Percentiles rank a stretch among this genome's conserved stretches.
These are phyloP conservation scores for Daldinia sp. DNA, from an alignment of 2,329 filamentous ascomycete genomes.

Conservation along the genomic window DNA sequence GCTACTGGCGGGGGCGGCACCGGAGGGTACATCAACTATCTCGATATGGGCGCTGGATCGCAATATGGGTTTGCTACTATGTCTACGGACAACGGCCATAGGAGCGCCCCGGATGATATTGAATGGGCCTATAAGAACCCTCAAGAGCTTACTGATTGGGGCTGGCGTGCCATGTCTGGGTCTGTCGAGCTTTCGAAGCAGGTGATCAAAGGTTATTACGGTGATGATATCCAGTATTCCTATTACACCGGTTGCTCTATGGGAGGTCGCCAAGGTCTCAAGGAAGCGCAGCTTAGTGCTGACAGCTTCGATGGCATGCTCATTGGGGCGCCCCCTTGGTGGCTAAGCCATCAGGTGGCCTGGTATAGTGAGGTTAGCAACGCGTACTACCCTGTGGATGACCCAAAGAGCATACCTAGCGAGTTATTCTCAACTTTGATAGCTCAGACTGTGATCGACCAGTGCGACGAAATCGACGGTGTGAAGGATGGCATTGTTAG, in stretches of 20 bases:
- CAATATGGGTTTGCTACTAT: slow-evolving; percentile 52
- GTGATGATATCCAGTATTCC: slow-evolving; percentile 53
- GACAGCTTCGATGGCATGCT: slow-evolving; percentile 64
- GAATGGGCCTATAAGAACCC: slow-evolving; percentile 50
- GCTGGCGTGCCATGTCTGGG: slow-evolving; percentile 41
- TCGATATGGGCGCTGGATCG: slow-evolving; percentile 43
- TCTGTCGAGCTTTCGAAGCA: slow-evolving; percentile 58
- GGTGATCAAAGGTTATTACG: slow-evolving; percentile 59
- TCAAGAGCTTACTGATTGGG: slow-evolving; percentile 45
- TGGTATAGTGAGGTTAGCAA: slow-evolving; percentile 48
- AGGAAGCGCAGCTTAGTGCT: slow-evolving; percentile 56
- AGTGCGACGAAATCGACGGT: slow-evolving; percentile 59
- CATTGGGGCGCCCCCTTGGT: slow-evolving; percentile 55
- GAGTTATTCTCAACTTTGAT: slow-evolving; percentile 53
- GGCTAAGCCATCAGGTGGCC: slow-evolving; percentile 33
- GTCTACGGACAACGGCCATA: slow-evolving; percentile 53
- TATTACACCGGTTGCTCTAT: slow-evolving; percentile 67
- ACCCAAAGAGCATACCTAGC: slow-evolving; percentile 46
- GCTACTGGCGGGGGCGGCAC: slow-evolving; percentile 52
- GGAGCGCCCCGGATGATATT: slow-evolving; percentile 41
- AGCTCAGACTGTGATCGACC: slow-evolving; percentile 52
- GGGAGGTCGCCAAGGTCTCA: slow-evolving; percentile 65
- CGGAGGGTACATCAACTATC: slow-evolving; percentile 53
- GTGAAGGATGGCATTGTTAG: slow-evolving; percentile 56
- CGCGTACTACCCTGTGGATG: slow-evolving; percentile 48